Conservation (phyloP, 1,139 yeast species). For the Lodderomyces elongisporus region DNA sequence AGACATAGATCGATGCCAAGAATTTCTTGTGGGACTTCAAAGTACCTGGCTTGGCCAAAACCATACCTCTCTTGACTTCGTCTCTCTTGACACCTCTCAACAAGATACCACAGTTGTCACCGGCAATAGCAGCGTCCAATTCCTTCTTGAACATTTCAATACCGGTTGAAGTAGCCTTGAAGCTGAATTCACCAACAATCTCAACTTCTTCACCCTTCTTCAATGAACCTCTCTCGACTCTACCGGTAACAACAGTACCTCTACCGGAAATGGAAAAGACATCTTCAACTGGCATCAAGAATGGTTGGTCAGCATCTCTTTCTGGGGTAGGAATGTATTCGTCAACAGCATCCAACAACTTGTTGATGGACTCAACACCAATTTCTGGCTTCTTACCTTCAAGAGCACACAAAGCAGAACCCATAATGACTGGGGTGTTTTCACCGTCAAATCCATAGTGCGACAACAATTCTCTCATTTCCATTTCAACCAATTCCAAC, state of each 20-base stretch:
- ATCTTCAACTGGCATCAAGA: conserved; percentile 96
- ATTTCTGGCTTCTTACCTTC: conserved; percentile 87
- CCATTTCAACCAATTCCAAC: conserved; percentile 99
- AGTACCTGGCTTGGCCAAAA: conserved; percentile 86
- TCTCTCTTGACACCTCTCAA: conserved; percentile 99
- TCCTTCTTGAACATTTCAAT: conserved; percentile 99
- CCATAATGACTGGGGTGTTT: conserved; percentile 96
- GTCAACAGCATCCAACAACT: conserved; percentile 88
- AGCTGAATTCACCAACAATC: conserved; percentile 87
- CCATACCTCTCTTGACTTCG: conserved; percentile 97
- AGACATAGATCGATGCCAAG: conserved; percentile 87
- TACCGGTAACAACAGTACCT: conserved; percentile 98
- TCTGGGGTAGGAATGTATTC: conserved; percentile 92
- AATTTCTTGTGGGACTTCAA: conserved; percentile 92
- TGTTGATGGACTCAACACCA: conserved; percentile 79
- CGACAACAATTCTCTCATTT: conserved; percentile 93
- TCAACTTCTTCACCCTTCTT: conserved; percentile 99
- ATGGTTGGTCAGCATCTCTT: conserved; percentile 95
- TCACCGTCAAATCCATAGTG: conserved; percentile 98
- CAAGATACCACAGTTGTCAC: conserved; percentile 97
- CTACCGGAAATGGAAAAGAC: conserved; percentile 98
- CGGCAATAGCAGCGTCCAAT: conserved; percentile 95
- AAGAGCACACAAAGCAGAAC: conserved; percentile 96
- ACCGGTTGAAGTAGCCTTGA: conserved; percentile 95
- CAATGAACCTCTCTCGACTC: conserved; percentile 96